Evolutionary conservation across 768 basidiomycete species (phyloP), one percentile per base, ranked within the genome.

Genomic region (Boletus reticuloceps): DNA sequence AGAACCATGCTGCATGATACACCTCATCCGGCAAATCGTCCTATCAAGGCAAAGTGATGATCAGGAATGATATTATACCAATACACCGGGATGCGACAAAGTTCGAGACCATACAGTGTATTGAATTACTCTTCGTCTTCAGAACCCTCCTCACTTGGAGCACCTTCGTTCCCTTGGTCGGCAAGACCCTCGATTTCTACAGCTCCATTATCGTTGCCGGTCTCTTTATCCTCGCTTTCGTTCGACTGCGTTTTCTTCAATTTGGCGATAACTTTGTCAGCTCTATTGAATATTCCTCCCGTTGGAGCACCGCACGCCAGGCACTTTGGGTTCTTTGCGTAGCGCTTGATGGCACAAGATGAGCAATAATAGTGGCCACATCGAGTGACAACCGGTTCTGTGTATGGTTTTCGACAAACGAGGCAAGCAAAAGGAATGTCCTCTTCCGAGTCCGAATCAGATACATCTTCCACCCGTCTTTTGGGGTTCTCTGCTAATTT

Each of bases 381-480:
- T 50, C 92, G 88, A 39, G 97, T 98, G 47, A 93, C 93, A 56
- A 99, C 83, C 17, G 97, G 96, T 63, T 97, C 93, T 13, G 88
- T 94, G 74, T 94, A 98, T 50, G 86, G 88, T 65, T 97, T 89
- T 54, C 96, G 86, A 72, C 97, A 98, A 60, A 99, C 88, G 64
- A 98, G 81, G 74, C 97, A 99, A n/a, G 97, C 96, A 70, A 98
- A 99, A 6, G 97, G 97, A 48, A 98, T 82, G 69, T 94, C 94
- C 69, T 93, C 90, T 54, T 88, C 85, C 61, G 86, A 82, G 69
- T 87, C 86, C 40, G 83, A 82, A 49, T 81, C 86, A 10, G 83
- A 85, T 32, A 73, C 84, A 46, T 81, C 84, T 29, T 68, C 66
- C 37, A 71, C 75, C 60, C 82, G 77, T 72, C 80, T 85, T 69